Conservation (phyloP, 768 basidiomycete genomes). For the Rhizopogon vulgaris region DNA sequence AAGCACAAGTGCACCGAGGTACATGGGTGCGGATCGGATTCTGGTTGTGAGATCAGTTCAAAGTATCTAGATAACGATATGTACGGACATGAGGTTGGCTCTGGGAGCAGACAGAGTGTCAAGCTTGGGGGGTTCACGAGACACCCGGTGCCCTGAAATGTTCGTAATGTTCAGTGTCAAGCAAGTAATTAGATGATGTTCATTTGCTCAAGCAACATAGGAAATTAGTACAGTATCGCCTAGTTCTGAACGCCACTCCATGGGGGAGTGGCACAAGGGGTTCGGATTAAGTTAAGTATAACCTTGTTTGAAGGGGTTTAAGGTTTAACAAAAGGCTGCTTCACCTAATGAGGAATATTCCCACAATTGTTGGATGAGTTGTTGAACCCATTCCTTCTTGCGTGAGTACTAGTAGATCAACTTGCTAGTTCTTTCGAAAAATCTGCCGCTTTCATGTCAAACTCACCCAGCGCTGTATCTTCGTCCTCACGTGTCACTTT, state of each 20-base stretch:
- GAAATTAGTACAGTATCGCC: neutral
- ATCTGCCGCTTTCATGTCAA: conserved; percentile 13
- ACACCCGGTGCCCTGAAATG: neutral
- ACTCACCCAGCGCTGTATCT: conserved; percentile 13
- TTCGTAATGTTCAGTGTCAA: neutral
- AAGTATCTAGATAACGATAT: neutral
- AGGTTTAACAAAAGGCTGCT: neutral
- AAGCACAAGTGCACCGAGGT: neutral
- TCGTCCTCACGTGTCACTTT: conserved; percentile 50
- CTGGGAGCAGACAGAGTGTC: neutral
- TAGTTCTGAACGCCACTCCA: neutral
- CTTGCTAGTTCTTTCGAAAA: conserved; percentile 9
- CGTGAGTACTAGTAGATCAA: conserved; percentile 16
- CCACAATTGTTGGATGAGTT: conserved; percentile 14
- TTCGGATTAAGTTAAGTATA: neutral
- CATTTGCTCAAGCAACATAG: neutral
- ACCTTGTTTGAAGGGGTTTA: neutral
- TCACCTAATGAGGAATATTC: conserved; percentile 9
- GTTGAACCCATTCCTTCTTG: neutral
- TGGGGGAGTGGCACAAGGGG: neutral
- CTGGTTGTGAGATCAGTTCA: neutral
- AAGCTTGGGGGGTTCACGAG: neutral
- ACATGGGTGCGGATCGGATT: neutral
- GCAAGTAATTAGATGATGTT: neutral
- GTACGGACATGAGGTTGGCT: neutral